phyloP scores from a whole-genome alignment of 768 basidiomycete species.

The Kondoa subrosea region DNA sequence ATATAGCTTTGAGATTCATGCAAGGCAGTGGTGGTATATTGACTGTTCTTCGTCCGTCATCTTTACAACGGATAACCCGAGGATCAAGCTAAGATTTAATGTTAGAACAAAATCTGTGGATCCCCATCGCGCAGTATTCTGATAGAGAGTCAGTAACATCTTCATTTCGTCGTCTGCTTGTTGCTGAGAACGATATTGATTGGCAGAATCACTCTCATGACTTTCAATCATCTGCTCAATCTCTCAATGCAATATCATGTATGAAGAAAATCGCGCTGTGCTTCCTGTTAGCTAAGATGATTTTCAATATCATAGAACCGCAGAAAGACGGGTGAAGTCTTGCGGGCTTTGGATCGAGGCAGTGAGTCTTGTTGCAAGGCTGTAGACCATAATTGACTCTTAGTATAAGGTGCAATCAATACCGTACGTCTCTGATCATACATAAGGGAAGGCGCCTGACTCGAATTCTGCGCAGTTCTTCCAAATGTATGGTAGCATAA shows the following conservation, averaged over 20 bases:
- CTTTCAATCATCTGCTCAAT: constrained; percentile 71
- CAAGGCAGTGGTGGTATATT: constrained; percentile 57
- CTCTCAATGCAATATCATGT: constrained; percentile 64
- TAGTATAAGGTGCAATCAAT: constrained; percentile 49
- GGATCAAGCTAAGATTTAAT: neutral
- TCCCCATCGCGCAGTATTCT: constrained; percentile 75
- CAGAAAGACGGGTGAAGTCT: constrained; percentile 67
- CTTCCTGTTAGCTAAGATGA: neutral
- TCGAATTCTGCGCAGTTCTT: no score
- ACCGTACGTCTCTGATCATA: no score
- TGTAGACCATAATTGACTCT: neutral
- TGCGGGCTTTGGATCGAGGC: constrained; percentile 65
- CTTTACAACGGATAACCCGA: neutral
- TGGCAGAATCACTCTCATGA: constrained; percentile 65
- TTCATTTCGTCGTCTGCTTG: no score
- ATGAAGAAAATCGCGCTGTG: neutral
- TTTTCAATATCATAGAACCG: constrained; percentile 35
- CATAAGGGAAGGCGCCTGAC: no score
- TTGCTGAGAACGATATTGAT: no score
- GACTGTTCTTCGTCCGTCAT: neutral
- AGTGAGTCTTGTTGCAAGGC: constrained; percentile 23
- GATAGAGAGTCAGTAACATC: constrained; percentile 41
- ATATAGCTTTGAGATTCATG: constrained; percentile 53
- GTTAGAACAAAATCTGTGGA: constrained; percentile 47
- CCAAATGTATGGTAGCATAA: constrained; percentile 36